A percentile compares a stretch with the other conserved stretches of the same genome.
Evolutionary conservation across 108 stramenopile species (phyloP).

Genomic region (Cylindrotheca closterium): DNA sequence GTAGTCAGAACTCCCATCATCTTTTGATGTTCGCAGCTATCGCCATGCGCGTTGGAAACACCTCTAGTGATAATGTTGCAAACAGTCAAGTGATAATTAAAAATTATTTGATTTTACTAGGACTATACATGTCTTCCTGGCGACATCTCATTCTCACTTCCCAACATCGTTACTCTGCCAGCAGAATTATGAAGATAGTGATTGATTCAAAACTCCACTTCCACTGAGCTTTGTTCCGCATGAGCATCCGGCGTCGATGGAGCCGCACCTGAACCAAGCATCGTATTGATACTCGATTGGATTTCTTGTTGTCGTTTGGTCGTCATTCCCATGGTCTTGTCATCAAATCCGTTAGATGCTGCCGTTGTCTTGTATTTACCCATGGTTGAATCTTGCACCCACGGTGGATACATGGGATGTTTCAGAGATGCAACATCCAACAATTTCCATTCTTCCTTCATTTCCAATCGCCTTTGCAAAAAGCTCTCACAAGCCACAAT

Average conservation of each 20-base stretch:
- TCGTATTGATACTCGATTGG: constrained; percentile 61
- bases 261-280: constrained; percentile 37
- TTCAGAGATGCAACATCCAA: constrained; percentile 43
- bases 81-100: too few relatives aligned
- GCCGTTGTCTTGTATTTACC: not conserved
- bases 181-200: too few relatives aligned
- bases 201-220: too few relatives aligned
- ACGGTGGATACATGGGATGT: constrained; percentile 9
- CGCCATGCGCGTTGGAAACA: too few relatives aligned
- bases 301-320: constrained; percentile 68
- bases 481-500: constrained; percentile 87
- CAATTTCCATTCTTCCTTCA: constrained; percentile 46
- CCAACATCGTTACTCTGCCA: too few relatives aligned
- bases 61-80: too few relatives aligned
- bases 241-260: too few relatives aligned
- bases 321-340: constrained; percentile 66
- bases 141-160: too few relatives aligned
- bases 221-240: not conserved
- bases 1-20: too few relatives aligned
- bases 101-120: too few relatives aligned
- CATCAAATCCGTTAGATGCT: constrained; percentile 12
- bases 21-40: too few relatives aligned
- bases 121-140: too few relatives aligned
- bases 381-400: not conserved
- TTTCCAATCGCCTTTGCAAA: constrained; percentile 64